Conservation (phyloP, 768 basidiomycete genomes). For the Ephemerocybe angulata region DNA sequence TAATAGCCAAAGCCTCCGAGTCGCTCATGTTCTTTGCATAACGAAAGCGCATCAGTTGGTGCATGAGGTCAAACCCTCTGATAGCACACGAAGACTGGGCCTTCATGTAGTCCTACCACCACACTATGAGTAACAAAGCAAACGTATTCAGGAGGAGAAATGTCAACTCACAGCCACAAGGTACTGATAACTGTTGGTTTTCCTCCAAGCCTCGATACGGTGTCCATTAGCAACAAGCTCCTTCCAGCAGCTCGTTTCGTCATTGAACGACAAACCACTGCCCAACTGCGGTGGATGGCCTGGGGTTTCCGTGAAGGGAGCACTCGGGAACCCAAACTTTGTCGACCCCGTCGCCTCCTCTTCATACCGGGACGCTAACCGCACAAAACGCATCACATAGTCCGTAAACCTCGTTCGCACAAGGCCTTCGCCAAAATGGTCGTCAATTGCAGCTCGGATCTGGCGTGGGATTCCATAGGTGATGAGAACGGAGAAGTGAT, state of each 20-base stretch:
- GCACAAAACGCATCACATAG: slow-evolving; percentile 82
- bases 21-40: slow-evolving; percentile 69
- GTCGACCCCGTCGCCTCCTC: slow-evolving; percentile 78
- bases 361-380: slow-evolving; percentile 88
- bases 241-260: slow-evolving; percentile 59
- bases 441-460: slow-evolving; percentile 84
- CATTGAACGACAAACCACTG: slow-evolving; percentile 74
- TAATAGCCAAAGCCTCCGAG: slow-evolving; percentile 70
- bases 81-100: slow-evolving; percentile 54
- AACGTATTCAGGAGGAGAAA: slow-evolving; percentile 1
- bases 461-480: too few relatives aligned
- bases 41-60: slow-evolving; percentile 83
- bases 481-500: background rate
- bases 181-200: slow-evolving; percentile 75
- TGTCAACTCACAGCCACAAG: slow-evolving; percentile 51
- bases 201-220: slow-evolving; percentile 92
- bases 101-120: slow-evolving; percentile 67
- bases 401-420: slow-evolving; percentile 89
- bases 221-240: slow-evolving; percentile 76
- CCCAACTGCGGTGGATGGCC: slow-evolving; percentile 58
- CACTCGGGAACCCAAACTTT: slow-evolving; percentile 67
- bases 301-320: slow-evolving; percentile 46
- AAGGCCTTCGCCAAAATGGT: slow-evolving; percentile 86
- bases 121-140: slow-evolving; percentile 4
- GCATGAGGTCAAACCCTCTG: slow-evolving; percentile 76